Evolutionary conservation across 495 filamentous ascomycete species (phyloP).

Genomic region (Schizothecium vesticola): DNA sequence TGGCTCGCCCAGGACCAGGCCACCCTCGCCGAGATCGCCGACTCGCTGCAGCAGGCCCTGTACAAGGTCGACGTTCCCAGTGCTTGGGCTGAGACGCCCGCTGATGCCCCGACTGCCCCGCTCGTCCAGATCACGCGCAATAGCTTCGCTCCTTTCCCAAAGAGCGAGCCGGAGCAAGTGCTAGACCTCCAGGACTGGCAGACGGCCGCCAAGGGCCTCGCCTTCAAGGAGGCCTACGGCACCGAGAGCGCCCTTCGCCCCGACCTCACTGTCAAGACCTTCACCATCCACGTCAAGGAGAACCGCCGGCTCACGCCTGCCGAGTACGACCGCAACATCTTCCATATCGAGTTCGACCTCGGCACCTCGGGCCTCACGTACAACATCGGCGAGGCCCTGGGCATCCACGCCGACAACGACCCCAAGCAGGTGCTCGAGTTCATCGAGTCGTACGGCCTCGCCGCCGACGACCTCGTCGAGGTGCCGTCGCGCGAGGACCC

Average conservation of each 20-base stretch:
- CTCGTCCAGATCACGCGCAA: conserved; percentile 60
- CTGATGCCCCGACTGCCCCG: conserved; percentile 48
- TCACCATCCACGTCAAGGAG: conserved; percentile 84
- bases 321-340: conserved; percentile 96
- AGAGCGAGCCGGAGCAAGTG: conserved; percentile 62
- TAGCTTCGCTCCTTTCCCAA: conserved; percentile 79
- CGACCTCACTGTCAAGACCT: conserved; percentile 79
- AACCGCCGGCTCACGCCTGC: conserved; percentile 84
- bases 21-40: conserved; percentile 53
- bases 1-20: conserved; percentile 34
- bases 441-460: conserved; percentile 80
- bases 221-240: conserved; percentile 91
- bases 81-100: conserved; percentile 65
- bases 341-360: conserved; percentile 98
- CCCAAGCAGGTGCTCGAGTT: conserved; percentile 71
- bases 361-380: conserved; percentile 86
- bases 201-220: conserved; percentile 76
- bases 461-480: conserved; percentile 78
- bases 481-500: conserved; percentile 82
- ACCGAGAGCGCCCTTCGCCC: conserved; percentile 71
- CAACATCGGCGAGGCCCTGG: conserved; percentile 96
- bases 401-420: conserved; percentile 93
- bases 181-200: conserved; percentile 67
- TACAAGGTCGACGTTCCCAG: conserved; percentile 69
- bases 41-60: conserved; percentile 64